Percentiles rank a stretch among this genome's conserved stretches.
Conservation (phyloP, 345 rosid species). For the Lenwebbia sp. region DNA sequence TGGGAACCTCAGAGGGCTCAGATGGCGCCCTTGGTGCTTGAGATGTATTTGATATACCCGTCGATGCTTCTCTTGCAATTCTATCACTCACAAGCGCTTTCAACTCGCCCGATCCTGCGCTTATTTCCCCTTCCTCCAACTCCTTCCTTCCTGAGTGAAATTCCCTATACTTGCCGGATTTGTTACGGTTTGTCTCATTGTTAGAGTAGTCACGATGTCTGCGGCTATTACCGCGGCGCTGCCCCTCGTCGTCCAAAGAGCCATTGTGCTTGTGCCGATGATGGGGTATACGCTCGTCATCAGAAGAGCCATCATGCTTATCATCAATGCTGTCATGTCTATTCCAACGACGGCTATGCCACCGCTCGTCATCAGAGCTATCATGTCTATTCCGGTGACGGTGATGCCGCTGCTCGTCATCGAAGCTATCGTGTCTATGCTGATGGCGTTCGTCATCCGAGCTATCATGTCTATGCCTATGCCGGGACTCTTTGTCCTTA, state of each 20-base stretch:
- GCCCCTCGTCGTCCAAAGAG: constrained; percentile 15
- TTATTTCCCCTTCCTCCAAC: constrained; percentile 56
- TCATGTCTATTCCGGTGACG: constrained; percentile 11
- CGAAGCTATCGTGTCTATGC: constrained; percentile 20
- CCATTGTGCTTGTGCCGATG: constrained; percentile 22
- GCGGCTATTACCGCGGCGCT: background rate
- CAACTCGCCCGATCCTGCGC: constrained; percentile 42
- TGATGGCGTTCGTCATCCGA: constrained; percentile 21
- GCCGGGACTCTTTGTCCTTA: constrained; percentile 26
- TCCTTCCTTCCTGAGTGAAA: constrained; percentile 20
- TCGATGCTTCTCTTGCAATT: constrained; percentile 32
- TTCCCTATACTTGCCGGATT: constrained; percentile 24
- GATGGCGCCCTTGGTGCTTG: background rate
- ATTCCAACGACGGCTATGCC: background rate
- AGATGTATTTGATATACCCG: constrained; percentile 8
- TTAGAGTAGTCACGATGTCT: background rate
- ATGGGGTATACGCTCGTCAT: constrained; percentile 5
- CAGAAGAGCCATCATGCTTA: constrained; percentile 24
- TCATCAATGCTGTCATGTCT: constrained; percentile 26
- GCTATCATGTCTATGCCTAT: constrained; percentile 14
- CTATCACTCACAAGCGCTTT: constrained; percentile 24
- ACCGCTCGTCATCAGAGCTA: constrained; percentile 23
- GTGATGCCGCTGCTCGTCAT: constrained; percentile 18
- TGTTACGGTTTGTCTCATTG: constrained; percentile 4
- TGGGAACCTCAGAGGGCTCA: constrained; percentile 34